A percentile compares a stretch with the other conserved stretches of the same genome.
Conservation (phyloP, 2,329 filamentous ascomycete species). For the Aspergillus pseudoglaucus region DNA sequence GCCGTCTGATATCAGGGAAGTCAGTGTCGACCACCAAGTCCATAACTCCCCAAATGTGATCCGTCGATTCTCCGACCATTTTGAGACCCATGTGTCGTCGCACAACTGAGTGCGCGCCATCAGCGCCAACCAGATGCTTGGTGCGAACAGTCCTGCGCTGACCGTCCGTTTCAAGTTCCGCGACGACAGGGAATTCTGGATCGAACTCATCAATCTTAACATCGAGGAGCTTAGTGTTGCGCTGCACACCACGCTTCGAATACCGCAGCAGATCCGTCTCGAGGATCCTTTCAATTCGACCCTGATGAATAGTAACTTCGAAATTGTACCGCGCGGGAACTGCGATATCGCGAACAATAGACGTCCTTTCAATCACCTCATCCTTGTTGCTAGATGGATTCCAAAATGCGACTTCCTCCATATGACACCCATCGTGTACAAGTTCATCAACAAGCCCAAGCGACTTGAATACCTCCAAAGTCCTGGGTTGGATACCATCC, state of each 20-base stretch:
- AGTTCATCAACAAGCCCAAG: constrained; percentile 37
- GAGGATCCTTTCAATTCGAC: constrained; percentile 63
- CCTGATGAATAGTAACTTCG: constrained; percentile 65
- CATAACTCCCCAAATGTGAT: constrained; percentile 70
- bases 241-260: constrained; percentile 50
- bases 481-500: constrained; percentile 39
- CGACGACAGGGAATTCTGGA: constrained; percentile 31
- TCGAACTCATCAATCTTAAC: constrained; percentile 54
- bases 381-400: constrained; percentile 49
- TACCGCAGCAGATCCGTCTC: constrained; percentile 60
- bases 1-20: constrained; percentile 74
- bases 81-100: constrained; percentile 47
- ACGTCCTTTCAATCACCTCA: constrained; percentile 56
- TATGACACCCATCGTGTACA: constrained; percentile 33
- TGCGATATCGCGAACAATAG: constrained; percentile 45
- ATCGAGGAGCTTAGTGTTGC: constrained; percentile 58
- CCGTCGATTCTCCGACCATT: constrained; percentile 62
- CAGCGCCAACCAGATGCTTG: constrained; percentile 66
- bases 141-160: constrained; percentile 45
- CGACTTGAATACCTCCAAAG: constrained; percentile 38
- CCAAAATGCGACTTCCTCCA: constrained; percentile 62
- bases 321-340: constrained; percentile 66
- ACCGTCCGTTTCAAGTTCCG: constrained; percentile 25
- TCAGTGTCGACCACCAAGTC: constrained; percentile 66
- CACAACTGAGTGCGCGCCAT: constrained; percentile 63